Evolutionary conservation across 2,329 filamentous ascomycete species (phyloP), one percentile per base, ranked within the genome.

Genomic region (Drechslerella dactyloides): DNA sequence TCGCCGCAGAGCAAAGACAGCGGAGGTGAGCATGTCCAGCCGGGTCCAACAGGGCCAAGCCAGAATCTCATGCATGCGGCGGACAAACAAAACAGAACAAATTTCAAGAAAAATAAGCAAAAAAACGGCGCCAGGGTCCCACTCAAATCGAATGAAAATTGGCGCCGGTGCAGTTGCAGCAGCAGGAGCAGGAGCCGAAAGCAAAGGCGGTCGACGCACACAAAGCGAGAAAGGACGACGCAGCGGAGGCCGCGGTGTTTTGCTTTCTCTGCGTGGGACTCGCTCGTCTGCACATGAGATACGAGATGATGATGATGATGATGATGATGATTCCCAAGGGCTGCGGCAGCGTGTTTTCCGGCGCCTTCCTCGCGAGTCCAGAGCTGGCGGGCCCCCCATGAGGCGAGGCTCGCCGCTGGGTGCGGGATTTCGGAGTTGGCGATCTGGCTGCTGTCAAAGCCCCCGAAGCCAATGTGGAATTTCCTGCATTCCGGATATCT

Each of bases 21-120:
- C 55, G 60, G 60, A 72, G 44, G 5, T 6, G 6, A 48, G 68
- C 68, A 72, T 61, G 68, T 65, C 60, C 60, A 72, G 64, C 68
- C 68, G 60, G 60, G 64, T 61, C 64, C 60, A 72, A 61, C 60
- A 72, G 60, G 66, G 68, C 68, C 60, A 65, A 65, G 68, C 54
- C 50, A 64, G 56, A 63, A 53, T 42, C 56, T 65, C 60, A 72
- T 72, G 68, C 68, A 72, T 63, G 68, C 60, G 68, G 60, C 40
- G 44, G 44, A 48, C 44, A 48, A 48, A 48, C 44, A 61, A 65
- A 72, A 72, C 68, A 72, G 68, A 61, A 65, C 60, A 72, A 65
- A 72, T 72, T 72, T 72, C 68, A 58, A 72, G 68, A 72, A 72
- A 72, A 72, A 72, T 72, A 72, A 72, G 68, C 68, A 72, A 72